Evolutionary conservation across 768 basidiomycete species (phyloP), one percentile per base, ranked within the genome.

Genomic region (Porpolomopsis calyptriformis): DNA sequence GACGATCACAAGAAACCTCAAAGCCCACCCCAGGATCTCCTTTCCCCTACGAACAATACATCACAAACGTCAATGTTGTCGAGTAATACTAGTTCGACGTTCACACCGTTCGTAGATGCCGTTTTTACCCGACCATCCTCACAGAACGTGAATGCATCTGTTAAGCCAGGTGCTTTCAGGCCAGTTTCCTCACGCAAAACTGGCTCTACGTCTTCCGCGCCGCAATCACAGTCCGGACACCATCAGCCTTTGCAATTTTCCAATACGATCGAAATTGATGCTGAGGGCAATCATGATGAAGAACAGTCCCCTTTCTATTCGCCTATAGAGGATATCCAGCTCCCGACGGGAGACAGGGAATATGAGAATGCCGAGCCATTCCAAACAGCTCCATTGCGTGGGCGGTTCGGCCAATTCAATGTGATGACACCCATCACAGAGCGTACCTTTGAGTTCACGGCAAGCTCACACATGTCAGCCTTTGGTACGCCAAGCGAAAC

Each of bases 371-470:
- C 59, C 4, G 62, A 67, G 24, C 50, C 56, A 27, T 70, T 64
- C 49, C 67, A 64, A 40, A 68, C 72, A 19, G 64, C 71, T 16
- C 82, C 84, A 23, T 68, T 82, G 42, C 83, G 82, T 12, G 81
- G 85, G 14, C 76, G 86, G 22, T 85, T 87, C 57, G 85, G 84
- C 27, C 71, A 75, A 48, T 86, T 97, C 64, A 81, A 85, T 57
- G 82, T 93, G 46, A 92, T 99, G 91, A 98, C 94, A 7, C 94
- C 96, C 2, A 97, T 98, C 62, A 89, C 89, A 10, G 96, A 99
- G 63, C 74, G 93, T 34, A 98, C 96, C 8, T 77, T 77, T 55
- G 96, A 98, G 62, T 93, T 64, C 46, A 73, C 85, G 2, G 71
- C 71, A 25, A 83, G 78, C 53, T 83, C 78, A 12, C 69, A 77